phyloP scores from a whole-genome alignment of 1,284 basidiomycete genomes.

The Ustilago lituana region DNA sequence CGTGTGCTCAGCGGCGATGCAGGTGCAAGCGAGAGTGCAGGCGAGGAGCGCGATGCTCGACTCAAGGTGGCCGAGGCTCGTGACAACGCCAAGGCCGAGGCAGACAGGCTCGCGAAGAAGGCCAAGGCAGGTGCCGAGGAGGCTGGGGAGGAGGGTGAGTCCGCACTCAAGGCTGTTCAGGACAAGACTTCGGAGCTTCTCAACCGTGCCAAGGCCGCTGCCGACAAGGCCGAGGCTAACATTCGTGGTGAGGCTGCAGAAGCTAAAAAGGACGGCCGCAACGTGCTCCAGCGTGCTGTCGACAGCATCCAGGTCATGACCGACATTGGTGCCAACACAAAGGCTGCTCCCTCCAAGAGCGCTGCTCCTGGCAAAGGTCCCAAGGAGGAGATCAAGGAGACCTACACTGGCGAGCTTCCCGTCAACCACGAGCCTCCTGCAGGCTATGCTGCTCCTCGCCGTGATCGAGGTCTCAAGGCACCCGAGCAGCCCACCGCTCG shows the following conservation, averaged over 20 bases:
- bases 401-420: conserved; percentile 52
- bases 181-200: conserved; percentile 50
- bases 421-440: conserved; percentile 56
- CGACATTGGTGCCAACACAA: conserved; percentile 50
- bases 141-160: conserved; percentile 65
- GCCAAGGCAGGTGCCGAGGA: conserved; percentile 63
- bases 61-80: conserved; percentile 44
- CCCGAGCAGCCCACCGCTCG: conserved; percentile 44
- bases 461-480: conserved; percentile 60
- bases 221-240: conserved; percentile 69
- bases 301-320: conserved; percentile 54
- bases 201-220: conserved; percentile 68
- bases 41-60: conserved; percentile 48
- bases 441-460: conserved; percentile 46
- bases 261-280: conserved; percentile 52
- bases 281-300: conserved; percentile 56
- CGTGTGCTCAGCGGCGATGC: conserved; percentile 53
- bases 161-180: conserved; percentile 40
- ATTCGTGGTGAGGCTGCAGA: conserved; percentile 43
- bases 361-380: conserved; percentile 66
- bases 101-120: conserved; percentile 41
- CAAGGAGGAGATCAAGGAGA: conserved; percentile 43
- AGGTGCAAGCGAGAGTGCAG: conserved; percentile 33
- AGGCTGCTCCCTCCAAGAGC: conserved; percentile 65
- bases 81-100: conserved; percentile 44